phyloP scores from a whole-genome alignment of 768 basidiomycete species.

The Tricholoma terreum region DNA sequence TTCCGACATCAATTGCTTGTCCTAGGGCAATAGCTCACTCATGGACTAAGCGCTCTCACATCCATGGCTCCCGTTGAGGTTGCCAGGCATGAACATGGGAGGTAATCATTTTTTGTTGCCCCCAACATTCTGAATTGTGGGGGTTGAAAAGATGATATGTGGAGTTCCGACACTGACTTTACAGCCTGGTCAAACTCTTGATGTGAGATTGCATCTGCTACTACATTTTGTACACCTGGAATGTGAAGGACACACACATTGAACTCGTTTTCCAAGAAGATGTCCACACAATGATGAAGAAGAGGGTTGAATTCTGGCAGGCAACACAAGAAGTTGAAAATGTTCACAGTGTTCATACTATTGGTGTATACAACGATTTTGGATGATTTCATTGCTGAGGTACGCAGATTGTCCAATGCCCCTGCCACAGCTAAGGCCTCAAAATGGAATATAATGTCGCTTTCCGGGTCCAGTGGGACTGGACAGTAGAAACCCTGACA shows the following conservation, averaged over 20 bases:
- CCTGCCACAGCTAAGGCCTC: conserved; percentile 23
- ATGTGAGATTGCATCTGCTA: conserved; percentile 19
- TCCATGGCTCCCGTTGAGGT: conserved; percentile 32
- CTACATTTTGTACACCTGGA: too few relatives aligned
- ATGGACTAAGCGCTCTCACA: conserved; percentile 26
- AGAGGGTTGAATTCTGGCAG: conserved; percentile 13
- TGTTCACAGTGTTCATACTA: conserved; percentile 19
- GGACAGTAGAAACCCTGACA: too few relatives aligned
- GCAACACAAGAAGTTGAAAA: conserved; percentile 13
- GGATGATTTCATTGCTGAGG: too few relatives aligned
- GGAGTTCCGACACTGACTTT: not conserved
- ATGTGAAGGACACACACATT: conserved; percentile 14
- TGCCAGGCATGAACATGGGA: conserved; percentile 31
- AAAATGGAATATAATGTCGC: conserved; percentile 25
- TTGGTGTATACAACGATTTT: conserved; percentile 25
- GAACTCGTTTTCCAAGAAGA: conserved; percentile 5
- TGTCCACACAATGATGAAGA: conserved; percentile 12
- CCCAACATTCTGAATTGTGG: conserved; percentile 25
- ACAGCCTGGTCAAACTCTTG: conserved; percentile 1
- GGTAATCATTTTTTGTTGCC: conserved; percentile 10
- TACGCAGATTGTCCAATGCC: conserved; percentile 6
- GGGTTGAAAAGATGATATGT: conserved; percentile 11
- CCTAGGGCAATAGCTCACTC: too few relatives aligned
- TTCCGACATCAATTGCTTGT: conserved; percentile 18
- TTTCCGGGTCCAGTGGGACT: too few relatives aligned